These are phyloP conservation scores for Apophysomyces elegans DNA, from an alignment of 371 early-diverging fungal species.

Conservation along the genomic window DNA sequence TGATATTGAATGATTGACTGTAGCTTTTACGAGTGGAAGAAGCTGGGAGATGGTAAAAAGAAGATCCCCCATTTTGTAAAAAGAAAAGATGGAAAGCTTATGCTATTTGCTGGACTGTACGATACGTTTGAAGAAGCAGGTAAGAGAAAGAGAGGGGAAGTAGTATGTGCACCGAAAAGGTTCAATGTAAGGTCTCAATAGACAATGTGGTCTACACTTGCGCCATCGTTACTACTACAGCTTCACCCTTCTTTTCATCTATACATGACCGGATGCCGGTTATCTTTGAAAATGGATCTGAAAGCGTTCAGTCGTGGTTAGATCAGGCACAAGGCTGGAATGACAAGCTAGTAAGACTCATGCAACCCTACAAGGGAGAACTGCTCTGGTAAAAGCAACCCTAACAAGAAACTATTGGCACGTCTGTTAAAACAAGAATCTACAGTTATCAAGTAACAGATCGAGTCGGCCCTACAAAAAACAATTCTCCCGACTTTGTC, in stretches of 20 bases:
- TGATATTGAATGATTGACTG: too few relatives aligned
- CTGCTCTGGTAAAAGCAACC: slow-evolving; percentile 39
- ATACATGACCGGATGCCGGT: slow-evolving; percentile 82
- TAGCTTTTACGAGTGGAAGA: slow-evolving; percentile 75
- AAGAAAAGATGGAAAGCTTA: slow-evolving; percentile 59
- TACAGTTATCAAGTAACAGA: slow-evolving; percentile 49
- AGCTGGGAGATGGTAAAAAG: slow-evolving; percentile 47
- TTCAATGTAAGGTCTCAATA: neutral
- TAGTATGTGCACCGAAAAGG: neutral
- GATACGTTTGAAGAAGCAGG: slow-evolving; percentile 36
- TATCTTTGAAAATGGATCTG: slow-evolving; percentile 53
- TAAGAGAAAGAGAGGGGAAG: neutral
- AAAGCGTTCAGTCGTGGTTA: slow-evolving; percentile 62
- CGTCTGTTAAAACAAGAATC: slow-evolving; percentile 13
- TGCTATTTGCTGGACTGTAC: slow-evolving; percentile 69
- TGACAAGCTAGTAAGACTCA: slow-evolving; percentile 36
- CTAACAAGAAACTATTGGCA: too few relatives aligned
- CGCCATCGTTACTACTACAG: slow-evolving; percentile 65
- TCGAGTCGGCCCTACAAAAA: slow-evolving; percentile 40
- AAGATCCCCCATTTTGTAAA: slow-evolving; percentile 60
- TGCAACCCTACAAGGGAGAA: slow-evolving; percentile 60
- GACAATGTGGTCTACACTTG: slow-evolving; percentile 37
- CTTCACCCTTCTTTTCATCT: slow-evolving; percentile 50
- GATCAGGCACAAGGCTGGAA: slow-evolving; percentile 49
- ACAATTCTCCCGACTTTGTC: slow-evolving; percentile 51